Evolutionary conservation across 257 asterid genomes (phyloP).

Genomic region (Fraxinus pennsylvanica): DNA sequence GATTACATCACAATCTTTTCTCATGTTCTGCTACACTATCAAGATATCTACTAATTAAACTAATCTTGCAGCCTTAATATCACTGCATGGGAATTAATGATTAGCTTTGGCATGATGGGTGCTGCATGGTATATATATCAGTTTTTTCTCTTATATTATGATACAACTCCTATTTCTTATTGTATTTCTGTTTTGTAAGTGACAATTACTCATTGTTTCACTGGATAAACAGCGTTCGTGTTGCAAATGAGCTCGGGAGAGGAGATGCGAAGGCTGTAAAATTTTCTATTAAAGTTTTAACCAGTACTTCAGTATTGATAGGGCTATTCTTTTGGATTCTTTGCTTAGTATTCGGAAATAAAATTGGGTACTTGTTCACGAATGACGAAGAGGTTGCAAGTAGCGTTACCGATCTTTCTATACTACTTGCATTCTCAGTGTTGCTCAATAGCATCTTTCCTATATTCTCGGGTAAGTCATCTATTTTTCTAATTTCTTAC

Average conservation of each 20-base stretch:
- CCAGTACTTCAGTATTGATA: conserved; percentile 39
- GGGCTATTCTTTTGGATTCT: conserved; percentile 43
- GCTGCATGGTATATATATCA: conserved; percentile 54
- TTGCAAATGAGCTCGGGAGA: conserved; percentile 67
- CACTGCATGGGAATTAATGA: conserved; percentile 54
- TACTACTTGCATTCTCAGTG: conserved; percentile 47
- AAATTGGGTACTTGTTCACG: conserved; percentile 52
- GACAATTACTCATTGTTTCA: not conserved
- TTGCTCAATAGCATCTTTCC: conserved; percentile 59
- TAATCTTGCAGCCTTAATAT: conserved; percentile 52
- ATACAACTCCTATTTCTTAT: not conserved
- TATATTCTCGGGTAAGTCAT: conserved; percentile 48
- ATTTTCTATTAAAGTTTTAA: conserved; percentile 56
- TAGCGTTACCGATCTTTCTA: conserved; percentile 45
- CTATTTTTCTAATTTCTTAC: not conserved
- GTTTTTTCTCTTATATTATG: not conserved
- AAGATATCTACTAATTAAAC: conserved; percentile 2
- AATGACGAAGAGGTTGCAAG: conserved; percentile 44
- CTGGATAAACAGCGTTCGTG: conserved; percentile 47
- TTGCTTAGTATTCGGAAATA: conserved; percentile 42
- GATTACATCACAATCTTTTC: not conserved
- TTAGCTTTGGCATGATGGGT: conserved; percentile 60
- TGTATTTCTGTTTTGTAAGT: not conserved
- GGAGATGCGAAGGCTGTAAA: conserved; percentile 59
- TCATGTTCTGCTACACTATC: not conserved